Conservation (phyloP, 2,329 filamentous ascomycete genomes). For the Pestalotiopsis sp. region DNA sequence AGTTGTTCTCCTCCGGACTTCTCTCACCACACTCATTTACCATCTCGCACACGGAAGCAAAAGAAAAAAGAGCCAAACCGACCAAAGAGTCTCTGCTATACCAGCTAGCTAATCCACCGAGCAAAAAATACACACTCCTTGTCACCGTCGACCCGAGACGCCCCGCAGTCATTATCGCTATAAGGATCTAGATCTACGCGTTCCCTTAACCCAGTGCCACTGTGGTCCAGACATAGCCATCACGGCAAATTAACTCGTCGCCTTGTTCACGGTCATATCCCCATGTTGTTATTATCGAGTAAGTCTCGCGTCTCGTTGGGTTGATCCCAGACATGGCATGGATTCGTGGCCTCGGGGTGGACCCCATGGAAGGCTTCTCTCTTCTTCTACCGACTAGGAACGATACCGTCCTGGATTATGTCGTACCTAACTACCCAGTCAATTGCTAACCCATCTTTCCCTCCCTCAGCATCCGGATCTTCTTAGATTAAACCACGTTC, state of each 20-base stretch:
- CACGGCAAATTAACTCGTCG: constrained; percentile 29
- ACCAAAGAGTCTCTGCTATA: constrained; percentile 17
- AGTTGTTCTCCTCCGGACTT: constrained; percentile 42
- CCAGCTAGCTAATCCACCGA: constrained; percentile 14
- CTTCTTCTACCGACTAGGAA: constrained; percentile 21
- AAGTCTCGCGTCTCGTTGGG: constrained; percentile 36
- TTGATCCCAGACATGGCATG: constrained; percentile 38
- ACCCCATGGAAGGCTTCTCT: constrained; percentile 22
- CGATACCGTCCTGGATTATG: constrained; percentile 26
- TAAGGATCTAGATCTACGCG: constrained; percentile 34
- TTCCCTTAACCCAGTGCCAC: constrained; percentile 31
- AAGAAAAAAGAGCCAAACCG: not conserved
- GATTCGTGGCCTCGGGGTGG: constrained; percentile 30
- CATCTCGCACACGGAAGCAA: not conserved
- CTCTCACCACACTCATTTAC: constrained; percentile 45
- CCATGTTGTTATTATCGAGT: constrained; percentile 38
- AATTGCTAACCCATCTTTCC: constrained; percentile 38
- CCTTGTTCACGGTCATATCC: constrained; percentile 29
- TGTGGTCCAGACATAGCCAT: constrained; percentile 20
- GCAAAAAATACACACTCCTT: constrained; percentile 21
- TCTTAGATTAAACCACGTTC: constrained; percentile 37
- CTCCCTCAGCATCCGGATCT: constrained; percentile 33
- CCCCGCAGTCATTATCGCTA: constrained; percentile 38
- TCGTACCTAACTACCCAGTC: constrained; percentile 29
- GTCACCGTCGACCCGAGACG: constrained; percentile 38